Base-by-base conservation (phyloP, 306 rosid species). In the Senna tora region DNA sequence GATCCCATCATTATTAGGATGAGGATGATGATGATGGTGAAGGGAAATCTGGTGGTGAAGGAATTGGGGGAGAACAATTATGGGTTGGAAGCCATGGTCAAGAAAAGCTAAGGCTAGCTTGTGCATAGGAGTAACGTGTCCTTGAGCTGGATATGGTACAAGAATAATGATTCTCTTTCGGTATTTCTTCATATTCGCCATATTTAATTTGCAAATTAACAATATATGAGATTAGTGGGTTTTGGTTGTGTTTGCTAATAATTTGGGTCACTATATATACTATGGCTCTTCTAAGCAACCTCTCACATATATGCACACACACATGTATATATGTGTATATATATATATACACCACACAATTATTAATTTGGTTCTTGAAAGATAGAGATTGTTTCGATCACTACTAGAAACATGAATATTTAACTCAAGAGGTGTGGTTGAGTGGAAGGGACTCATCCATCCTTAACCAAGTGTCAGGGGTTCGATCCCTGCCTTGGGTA, bases 71-170 rank as follows among this genome's bases (percentile, higher is more conserved):
- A 87, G 66, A 25, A 90, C 74, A 4, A 92, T 52, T 41, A 86
- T 52, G 0, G 94, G 70, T 60, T 82, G 70, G 19, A 78, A 84
- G 1, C 90, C 96, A 21, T 56, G 81, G 70, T 41, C 62, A 1
- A 67, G 16, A 43, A 90, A 79, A 38, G 75, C 76, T 1, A 77
- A 10, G 2, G 91, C 98, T 13, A 93, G 70, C 80, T 83, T 86
- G 19, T 91, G 83, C 92, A 93, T 90, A 79, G 98, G 96, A 73
- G 77, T 84, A 1, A 93, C 87, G 70, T 93, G 98, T 30, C 98
- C 98, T 50, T 84, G 97, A 15, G 98, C 96, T 0, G 98, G 97
- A 79, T 93, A 93, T 5, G 98, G 97, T 78, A 93, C 86, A 53
- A 93, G 9, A 13, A 93, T 25, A 16, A 87, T 25, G 20, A 87